Evolutionary conservation across 768 basidiomycete genomes (phyloP).

Genomic region (Tricholoma matsutake): DNA sequence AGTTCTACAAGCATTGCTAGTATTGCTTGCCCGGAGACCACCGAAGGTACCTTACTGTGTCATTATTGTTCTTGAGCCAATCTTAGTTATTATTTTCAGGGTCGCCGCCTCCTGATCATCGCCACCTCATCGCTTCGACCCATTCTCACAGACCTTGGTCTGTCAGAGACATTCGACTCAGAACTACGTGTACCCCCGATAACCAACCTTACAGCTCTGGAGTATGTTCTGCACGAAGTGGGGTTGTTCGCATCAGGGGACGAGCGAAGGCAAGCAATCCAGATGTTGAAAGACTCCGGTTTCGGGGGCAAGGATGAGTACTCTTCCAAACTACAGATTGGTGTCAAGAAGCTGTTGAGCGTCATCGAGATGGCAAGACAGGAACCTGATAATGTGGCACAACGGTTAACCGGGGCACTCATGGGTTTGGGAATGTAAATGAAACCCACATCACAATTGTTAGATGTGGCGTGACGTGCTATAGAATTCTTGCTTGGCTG

Average conservation of each 20-base stretch:
- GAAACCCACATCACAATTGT: too few species aligned
- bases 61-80: slow-evolving; percentile 4
- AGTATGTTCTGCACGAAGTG: slow-evolving; percentile 74
- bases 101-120: slow-evolving; percentile 85
- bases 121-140: slow-evolving; percentile 89
- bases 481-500: too few species aligned
- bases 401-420: slow-evolving; percentile 61
- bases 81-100: slow-evolving; percentile 41
- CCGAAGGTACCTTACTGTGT: slow-evolving; percentile 67
- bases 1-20: slow-evolving; percentile 86
- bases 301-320: slow-evolving; percentile 49
- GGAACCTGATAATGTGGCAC: slow-evolving; percentile 81
- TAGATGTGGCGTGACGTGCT: too few species aligned
- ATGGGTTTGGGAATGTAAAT: slow-evolving; percentile 47
- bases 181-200: slow-evolving; percentile 85
- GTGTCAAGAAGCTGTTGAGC: slow-evolving; percentile 91
- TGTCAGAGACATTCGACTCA: slow-evolving; percentile 86
- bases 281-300: slow-evolving; percentile 71
- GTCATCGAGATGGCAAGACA: slow-evolving; percentile 96
- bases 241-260: slow-evolving; percentile 62
- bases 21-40: slow-evolving; percentile 83
- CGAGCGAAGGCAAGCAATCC: slow-evolving; percentile 57
- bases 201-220: slow-evolving; percentile 64
- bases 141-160: slow-evolving; percentile 84
- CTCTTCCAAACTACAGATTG: slow-evolving; percentile 63